Conservation (phyloP, 192 early-diverging fungal genomes). For the Entomortierella lignicola region DNA sequence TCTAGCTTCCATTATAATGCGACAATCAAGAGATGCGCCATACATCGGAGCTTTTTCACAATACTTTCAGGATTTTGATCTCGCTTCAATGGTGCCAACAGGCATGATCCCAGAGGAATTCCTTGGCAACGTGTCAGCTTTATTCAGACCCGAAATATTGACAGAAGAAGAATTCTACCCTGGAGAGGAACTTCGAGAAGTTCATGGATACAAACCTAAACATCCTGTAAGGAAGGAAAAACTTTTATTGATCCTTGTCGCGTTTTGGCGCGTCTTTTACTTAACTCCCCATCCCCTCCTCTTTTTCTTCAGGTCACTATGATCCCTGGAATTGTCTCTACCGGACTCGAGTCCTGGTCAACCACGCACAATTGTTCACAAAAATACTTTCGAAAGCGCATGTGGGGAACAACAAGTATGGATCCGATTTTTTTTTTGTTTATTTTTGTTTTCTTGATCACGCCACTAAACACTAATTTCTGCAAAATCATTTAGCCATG, state of each 20-base stretch:
- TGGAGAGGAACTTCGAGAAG: slow-evolving; percentile 44
- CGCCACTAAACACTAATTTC: not conserved
- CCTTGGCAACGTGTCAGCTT: slow-evolving; percentile 71
- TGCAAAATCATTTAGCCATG: slow-evolving; percentile 66
- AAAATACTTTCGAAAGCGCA: slow-evolving; percentile 86
- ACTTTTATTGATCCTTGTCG: no score
- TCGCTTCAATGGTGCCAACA: slow-evolving; percentile 71
- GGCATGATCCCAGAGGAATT: slow-evolving; percentile 77
- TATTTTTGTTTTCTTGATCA: no score
- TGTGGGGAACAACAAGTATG: slow-evolving; percentile 85
- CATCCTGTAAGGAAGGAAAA: slow-evolving; percentile 15
- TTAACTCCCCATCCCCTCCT: no score
- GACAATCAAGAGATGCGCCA: slow-evolving; percentile 58
- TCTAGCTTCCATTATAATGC: slow-evolving; percentile 57
- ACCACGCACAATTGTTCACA: slow-evolving; percentile 79
- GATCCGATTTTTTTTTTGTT: no score
- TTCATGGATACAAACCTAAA: slow-evolving; percentile 46
- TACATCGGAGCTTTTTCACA: slow-evolving; percentile 47
- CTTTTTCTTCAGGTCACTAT: slow-evolving; percentile 74
- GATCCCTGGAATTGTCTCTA: slow-evolving; percentile 90
- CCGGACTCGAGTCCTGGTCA: slow-evolving; percentile 89
- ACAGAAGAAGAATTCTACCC: slow-evolving; percentile 67
- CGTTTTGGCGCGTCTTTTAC: no score
- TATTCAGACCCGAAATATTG: slow-evolving; percentile 57
- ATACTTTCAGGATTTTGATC: slow-evolving; percentile 70